A percentile compares a stretch with the other conserved stretches of the same genome.
Conservation (phyloP, 495 filamentous ascomycete genomes). For the Physcia stellaris region DNA sequence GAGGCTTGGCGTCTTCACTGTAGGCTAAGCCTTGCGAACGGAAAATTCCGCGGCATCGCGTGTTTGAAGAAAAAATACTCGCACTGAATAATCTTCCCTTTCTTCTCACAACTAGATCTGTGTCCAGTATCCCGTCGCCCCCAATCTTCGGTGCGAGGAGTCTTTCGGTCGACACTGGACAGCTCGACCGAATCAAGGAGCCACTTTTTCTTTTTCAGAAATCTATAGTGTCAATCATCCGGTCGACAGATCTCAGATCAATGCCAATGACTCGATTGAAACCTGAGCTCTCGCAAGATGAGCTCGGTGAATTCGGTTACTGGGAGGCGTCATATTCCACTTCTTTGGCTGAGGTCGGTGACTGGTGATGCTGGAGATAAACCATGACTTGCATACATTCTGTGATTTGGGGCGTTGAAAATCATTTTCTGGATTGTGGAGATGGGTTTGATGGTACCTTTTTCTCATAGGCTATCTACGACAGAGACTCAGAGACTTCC, state of each 20-base stretch:
- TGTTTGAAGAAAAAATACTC: too few species aligned
- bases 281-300: constrained; percentile 61
- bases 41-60: constrained; percentile 22
- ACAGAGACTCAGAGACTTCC: too few species aligned
- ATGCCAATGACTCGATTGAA: constrained; percentile 35
- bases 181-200: constrained; percentile 77
- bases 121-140: constrained; percentile 59
- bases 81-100: constrained; percentile 15
- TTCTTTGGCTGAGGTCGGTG: constrained; percentile 69
- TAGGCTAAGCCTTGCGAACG: constrained; percentile 15
- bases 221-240: constrained; percentile 73
- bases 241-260: constrained; percentile 85
- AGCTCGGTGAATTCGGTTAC: constrained; percentile 50
- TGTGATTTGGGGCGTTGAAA: too few species aligned
- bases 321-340: constrained; percentile 76
- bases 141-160: constrained; percentile 36
- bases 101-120: constrained; percentile 51
- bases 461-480: too few species aligned
- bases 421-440: too few species aligned
- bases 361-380: constrained; percentile 69
- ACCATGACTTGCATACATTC: constrained; percentile 71
- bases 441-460: too few species aligned
- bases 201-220: constrained; percentile 40
- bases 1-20: too few species aligned
- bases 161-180: constrained; percentile 65